Evolutionary conservation across 2,329 filamentous ascomycete genomes (phyloP).

Genomic region (Parastagonospora nodorum): DNA sequence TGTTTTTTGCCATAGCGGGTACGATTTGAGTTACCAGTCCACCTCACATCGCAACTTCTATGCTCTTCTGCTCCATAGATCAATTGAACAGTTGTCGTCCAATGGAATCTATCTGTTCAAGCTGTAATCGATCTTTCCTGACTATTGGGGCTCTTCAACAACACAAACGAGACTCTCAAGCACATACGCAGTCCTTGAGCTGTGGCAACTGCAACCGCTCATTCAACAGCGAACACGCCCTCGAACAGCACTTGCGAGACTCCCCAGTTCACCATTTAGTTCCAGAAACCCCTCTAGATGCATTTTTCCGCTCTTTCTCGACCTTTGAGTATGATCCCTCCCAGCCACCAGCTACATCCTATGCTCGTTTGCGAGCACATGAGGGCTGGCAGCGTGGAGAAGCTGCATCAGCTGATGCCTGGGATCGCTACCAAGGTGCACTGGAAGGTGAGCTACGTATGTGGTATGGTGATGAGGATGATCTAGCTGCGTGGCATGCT

Average conservation of each 20-base stretch:
- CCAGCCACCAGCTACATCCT: conserved; percentile 23
- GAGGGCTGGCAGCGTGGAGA: conserved; percentile 5
- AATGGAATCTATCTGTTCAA: too few relatives aligned
- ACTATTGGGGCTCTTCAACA: too few relatives aligned
- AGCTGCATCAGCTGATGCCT: conserved; percentile 9
- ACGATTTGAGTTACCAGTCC: too few relatives aligned
- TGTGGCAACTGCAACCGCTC: not conserved
- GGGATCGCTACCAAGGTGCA: conserved; percentile 13
- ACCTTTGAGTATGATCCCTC: conserved; percentile 9
- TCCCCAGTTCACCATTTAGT: conserved; percentile 3
- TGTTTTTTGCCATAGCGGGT: too few relatives aligned
- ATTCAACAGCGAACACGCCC: not conserved
- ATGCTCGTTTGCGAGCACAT: conserved; percentile 27
- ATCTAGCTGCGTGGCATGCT: conserved; percentile 16
- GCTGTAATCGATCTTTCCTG: too few relatives aligned
- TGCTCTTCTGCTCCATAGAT: too few relatives aligned
- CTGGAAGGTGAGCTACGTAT: conserved; percentile 14
- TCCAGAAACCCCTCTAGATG: conserved; percentile 12
- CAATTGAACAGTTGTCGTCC: too few relatives aligned
- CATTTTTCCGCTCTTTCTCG: conserved; percentile 8
- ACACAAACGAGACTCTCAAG: too few relatives aligned
- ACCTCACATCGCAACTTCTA: too few relatives aligned
- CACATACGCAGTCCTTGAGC: too few relatives aligned
- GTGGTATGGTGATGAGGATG: conserved; percentile 17
- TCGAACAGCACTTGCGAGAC: conserved; percentile 6